Evolutionary conservation across 2,329 filamentous ascomycete species (phyloP).

Genomic region (Lasiodiplodia gonubiensis): DNA sequence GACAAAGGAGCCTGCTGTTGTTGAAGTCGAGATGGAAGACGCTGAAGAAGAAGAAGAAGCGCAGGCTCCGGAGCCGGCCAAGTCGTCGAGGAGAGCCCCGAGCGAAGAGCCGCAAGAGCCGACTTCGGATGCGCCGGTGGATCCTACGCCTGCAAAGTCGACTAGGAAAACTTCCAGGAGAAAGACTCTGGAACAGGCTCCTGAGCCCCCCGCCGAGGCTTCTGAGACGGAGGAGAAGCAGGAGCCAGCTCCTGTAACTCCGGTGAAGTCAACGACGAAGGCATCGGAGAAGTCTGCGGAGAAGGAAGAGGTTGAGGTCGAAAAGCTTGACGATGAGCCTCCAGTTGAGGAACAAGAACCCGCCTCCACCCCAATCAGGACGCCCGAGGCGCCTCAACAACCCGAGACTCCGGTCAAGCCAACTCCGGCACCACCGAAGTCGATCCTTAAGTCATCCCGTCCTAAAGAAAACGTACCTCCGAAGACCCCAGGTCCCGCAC

Average conservation of each 20-base stretch:
- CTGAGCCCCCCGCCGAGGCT: background rate
- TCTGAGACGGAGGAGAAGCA: background rate
- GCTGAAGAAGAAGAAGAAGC: background rate
- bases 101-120: slow-evolving; percentile 13
- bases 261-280: background rate
- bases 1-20: slow-evolving; percentile 11
- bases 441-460: background rate
- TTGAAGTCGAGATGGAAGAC: slow-evolving; percentile 19
- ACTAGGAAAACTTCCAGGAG: background rate
- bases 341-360: background rate
- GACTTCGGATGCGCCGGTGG: background rate
- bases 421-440: slow-evolving; percentile 5
- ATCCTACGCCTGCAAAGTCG: slow-evolving; percentile 15
- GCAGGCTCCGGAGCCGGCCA: background rate
- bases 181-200: background rate
- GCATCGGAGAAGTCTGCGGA: slow-evolving; percentile 1
- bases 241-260: background rate
- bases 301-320: background rate
- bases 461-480: slow-evolving; percentile 14
- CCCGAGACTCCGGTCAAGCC: slow-evolving; percentile 8
- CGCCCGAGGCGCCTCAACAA: background rate
- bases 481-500: slow-evolving; percentile 13
- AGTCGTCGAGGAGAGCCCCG: slow-evolving; percentile 7
- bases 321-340: background rate
- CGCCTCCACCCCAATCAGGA: slow-evolving; percentile 13